Evolutionary conservation across 306 rosid genomes (phyloP).

Genomic region (Lathyrus oleraceus): DNA sequence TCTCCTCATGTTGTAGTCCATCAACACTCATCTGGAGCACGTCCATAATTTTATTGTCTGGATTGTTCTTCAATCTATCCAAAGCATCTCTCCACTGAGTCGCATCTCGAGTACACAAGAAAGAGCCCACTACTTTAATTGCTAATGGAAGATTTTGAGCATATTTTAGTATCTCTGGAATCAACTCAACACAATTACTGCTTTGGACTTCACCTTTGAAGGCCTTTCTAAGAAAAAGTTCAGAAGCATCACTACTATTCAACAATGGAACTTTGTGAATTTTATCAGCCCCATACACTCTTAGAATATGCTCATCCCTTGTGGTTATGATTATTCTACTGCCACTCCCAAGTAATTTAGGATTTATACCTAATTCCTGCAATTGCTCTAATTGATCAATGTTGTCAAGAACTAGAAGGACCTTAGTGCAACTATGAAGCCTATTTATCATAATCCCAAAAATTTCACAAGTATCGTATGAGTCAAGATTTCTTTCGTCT

Average conservation of each 20-base stretch:
- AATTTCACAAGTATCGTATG: not conserved
- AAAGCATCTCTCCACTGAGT: constrained; percentile 26
- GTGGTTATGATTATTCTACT: constrained; percentile 33
- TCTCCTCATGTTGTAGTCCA: not conserved
- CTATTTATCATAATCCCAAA: not conserved
- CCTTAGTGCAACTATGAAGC: not conserved
- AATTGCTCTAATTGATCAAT: constrained; percentile 27
- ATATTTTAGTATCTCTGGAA: constrained; percentile 6
- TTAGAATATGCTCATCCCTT: constrained; percentile 25
- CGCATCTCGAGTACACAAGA: constrained; percentile 22
- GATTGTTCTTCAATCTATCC: not conserved
- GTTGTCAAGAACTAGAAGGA: constrained; percentile 30
- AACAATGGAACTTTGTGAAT: constrained; percentile 4
- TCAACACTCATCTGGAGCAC: constrained; percentile 26
- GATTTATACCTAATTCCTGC: constrained; percentile 8
- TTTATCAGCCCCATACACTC: not conserved
- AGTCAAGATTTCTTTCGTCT: not conserved
- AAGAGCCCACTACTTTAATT: constrained; percentile 28
- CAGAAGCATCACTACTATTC: constrained; percentile 2
- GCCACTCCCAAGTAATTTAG: not conserved
- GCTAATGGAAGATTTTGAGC: constrained; percentile 14
- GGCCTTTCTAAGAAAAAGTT: constrained; percentile 18
- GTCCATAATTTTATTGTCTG: constrained; percentile 4
- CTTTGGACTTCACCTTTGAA: constrained; percentile 14
- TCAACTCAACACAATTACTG: not conserved